Evolutionary conservation across 2,329 filamentous ascomycete species (phyloP), one percentile per base, ranked within the genome.

Genomic region (Rhinocladiella mackenziei): DNA sequence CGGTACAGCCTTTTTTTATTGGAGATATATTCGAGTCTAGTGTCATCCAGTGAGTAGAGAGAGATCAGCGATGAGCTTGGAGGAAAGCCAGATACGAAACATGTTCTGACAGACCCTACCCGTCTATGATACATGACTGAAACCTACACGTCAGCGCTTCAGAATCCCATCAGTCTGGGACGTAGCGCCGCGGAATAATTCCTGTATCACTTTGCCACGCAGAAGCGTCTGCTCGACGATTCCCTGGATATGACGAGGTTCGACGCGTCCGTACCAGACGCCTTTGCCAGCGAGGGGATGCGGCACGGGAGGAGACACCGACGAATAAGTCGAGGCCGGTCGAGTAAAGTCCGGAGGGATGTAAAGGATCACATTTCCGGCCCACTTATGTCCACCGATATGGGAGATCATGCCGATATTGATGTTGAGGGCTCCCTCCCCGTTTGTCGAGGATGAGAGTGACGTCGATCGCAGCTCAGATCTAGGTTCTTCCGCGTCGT

Each of bases 301-400:
- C 10, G 13, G 19, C 4, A n/a, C 9, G 34, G 4, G 8, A 29
- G 14, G 15, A 13, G 31, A 8, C 7, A 13, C 5, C 8, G 39
- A 22, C 11, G 19, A 18, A 8, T 29, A 34, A 5, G 29, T 5
- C 22, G 31, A 25, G 6, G 30, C 8, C 4, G n/a, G 8, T n/a
- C 14, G 13, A 14, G 28, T 25, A 18, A 49, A 43, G 5, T 22
- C 35, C 14, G 50, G 51, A 4, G 56, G 56, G 8, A 57, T 77
- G 64, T 96, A 96, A 1, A 96, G 71, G 69, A 96, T 82, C 53
- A 95, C 80, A 60, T 96, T 96, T 19, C 89, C 89, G 35, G 83
- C 83, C 69, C 91, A 96, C 71, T 94, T 94, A 71, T 96, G 89
- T 0, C 89, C 91, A 23, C 91, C 89, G 3, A 95, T 86, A 61